Evolutionary conservation across 2,329 filamentous ascomycete genomes (phyloP), one percentile per base, ranked within the genome.

Genomic region (Penicillium sp.): DNA sequence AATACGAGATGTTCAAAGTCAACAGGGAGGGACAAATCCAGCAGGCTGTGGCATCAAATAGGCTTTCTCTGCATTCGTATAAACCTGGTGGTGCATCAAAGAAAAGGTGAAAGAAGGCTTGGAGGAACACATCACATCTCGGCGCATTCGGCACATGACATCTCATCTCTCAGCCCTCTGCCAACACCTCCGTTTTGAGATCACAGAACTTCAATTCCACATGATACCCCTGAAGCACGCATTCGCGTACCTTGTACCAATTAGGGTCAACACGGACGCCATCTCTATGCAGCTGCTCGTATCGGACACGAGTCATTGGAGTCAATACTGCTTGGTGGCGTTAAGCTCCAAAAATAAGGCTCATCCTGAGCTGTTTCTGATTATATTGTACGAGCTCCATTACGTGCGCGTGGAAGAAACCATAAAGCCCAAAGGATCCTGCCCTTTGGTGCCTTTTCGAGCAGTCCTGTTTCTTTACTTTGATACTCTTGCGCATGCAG

Each of bases 171-270:
- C n/a, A 42, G n/a, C 17, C 13, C 29, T 32, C 2, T 22, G 13
- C 13, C 17, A 44, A 24, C 21, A 26, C 22, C 19, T 15, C 8
- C 7, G 13, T 12, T 28, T 17, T n/a, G 15, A 17, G 15, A 26
- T 39, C 8, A 6, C 4, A 12, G 22, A 42, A 24, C 24, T 33
- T 41, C 29, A 34, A 31, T 29, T 40, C 28, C 6, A 28, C n/a
- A 29, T 12, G 9, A 38, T 19, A 1, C 7, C 7, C 33, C 37
- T 37, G 37, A 49, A 54, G 53, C 52, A 56, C 41, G 10, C 22
- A 52, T 48, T 59, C 57, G 57, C 58, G 58, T 58, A 56, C 52
- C 31, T 52, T 54, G 40, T 35, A 59, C 54, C 26, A 43, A 52
- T 54, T 49, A 9, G 46, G 55, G n/a, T 19, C 44, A 51, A 31